Percentiles rank a stretch among this genome's conserved stretches.
phyloP scores from a whole-genome alignment of 2,329 filamentous ascomycete species.

The Aspergillus chevalieri region DNA sequence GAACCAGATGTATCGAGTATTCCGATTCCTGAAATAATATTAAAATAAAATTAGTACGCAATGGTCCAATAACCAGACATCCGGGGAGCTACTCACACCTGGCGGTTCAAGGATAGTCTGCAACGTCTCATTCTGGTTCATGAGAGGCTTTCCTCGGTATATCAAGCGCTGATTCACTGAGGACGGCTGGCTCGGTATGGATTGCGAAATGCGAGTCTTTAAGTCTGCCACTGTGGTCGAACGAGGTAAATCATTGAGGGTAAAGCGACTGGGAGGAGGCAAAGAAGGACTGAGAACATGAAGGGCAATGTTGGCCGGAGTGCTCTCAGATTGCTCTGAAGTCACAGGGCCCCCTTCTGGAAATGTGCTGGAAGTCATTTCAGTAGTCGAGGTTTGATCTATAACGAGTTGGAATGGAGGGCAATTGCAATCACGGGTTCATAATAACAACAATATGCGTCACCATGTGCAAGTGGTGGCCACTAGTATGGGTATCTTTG shows the following conservation, averaged over 20 bases:
- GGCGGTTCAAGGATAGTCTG: constrained; percentile 46
- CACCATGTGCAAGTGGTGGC: background rate
- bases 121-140: constrained; percentile 45
- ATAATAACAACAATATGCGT: background rate
- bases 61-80: background rate
- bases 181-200: constrained; percentile 42
- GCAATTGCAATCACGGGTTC: background rate
- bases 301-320: constrained; percentile 21
- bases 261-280: constrained; percentile 31
- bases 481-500: background rate
- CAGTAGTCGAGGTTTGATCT: background rate
- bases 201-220: constrained; percentile 47
- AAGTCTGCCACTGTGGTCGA: constrained; percentile 46
- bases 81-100: constrained; percentile 36
- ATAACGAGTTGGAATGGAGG: background rate
- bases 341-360: constrained; percentile 1
- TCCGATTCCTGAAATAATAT: constrained; percentile 15
- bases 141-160: constrained; percentile 50
- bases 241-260: constrained; percentile 30
- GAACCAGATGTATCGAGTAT: constrained; percentile 36
- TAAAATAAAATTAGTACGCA: background rate
- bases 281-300: constrained; percentile 39
- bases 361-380: background rate
- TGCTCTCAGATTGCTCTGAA: background rate
- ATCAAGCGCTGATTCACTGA: constrained; percentile 51